Percentiles rank a stretch among this genome's conserved stretches.
These are phyloP conservation scores for Wickerhamomyces chaumierensis DNA, from an alignment of 805 yeast genomes.

Conservation along the genomic window DNA sequence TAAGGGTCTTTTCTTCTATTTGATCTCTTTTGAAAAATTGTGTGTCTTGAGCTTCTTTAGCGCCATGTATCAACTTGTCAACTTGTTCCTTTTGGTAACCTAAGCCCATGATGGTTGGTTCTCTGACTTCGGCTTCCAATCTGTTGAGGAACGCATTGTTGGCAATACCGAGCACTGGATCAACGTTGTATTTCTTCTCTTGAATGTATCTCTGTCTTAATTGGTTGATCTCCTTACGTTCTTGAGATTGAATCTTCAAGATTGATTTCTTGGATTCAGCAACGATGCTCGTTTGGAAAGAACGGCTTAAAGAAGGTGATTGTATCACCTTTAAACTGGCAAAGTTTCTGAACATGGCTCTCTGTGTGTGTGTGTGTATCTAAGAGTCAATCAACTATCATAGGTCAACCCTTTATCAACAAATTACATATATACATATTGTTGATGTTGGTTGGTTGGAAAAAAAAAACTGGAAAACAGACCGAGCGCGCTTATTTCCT, in stretches of 20 bases:
- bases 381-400: too few species aligned
- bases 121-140: constrained; percentile 52
- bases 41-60: constrained; percentile 47
- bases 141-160: constrained; percentile 59
- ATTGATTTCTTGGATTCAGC: constrained; percentile 13
- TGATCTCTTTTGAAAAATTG: constrained; percentile 14
- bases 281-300: constrained; percentile 6
- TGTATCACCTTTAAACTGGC: constrained; percentile 5
- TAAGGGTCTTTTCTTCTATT: constrained; percentile 31
- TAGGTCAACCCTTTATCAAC: too few species aligned
- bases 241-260: constrained; percentile 15
- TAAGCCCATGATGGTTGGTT: constrained; percentile 51
- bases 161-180: constrained; percentile 75
- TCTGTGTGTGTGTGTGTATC: too few species aligned
- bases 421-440: too few species aligned
- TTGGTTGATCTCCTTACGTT: constrained; percentile 16
- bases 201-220: constrained; percentile 17
- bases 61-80: constrained; percentile 68
- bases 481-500: too few species aligned
- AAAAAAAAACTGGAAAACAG: too few species aligned
- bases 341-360: not conserved
- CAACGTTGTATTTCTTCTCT: constrained; percentile 24
- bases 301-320: constrained; percentile 5
- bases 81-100: constrained; percentile 54
- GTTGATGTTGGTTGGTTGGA: too few species aligned